Conservation (phyloP, 1,139 yeast genomes). For the Suhomyces kunorum region DNA sequence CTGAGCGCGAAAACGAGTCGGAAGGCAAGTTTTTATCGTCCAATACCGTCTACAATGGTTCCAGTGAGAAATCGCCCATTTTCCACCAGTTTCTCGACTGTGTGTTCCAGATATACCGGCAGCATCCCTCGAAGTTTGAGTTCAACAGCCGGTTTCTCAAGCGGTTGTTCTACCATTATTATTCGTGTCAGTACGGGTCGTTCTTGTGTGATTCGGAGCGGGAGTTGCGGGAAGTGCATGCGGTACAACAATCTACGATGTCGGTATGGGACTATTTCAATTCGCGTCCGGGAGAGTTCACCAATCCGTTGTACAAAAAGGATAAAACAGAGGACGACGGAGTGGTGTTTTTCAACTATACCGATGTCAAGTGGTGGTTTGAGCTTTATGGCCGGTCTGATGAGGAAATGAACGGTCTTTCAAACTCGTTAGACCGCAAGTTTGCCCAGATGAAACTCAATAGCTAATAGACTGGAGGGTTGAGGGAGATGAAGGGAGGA, state of each 20-base stretch:
- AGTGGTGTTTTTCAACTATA: constrained; percentile 66
- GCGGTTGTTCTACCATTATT: constrained; percentile 79
- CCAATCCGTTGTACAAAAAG: constrained; percentile 48
- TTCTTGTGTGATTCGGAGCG: constrained; percentile 75
- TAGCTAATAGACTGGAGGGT: constrained; percentile 1
- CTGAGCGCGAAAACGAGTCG: constrained; percentile 8
- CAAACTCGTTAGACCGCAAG: constrained; percentile 45
- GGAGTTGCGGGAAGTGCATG: constrained; percentile 45
- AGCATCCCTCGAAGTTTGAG: constrained; percentile 74
- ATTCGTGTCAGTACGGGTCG: constrained; percentile 94
- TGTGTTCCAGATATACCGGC: constrained; percentile 74
- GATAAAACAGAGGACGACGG: constrained; percentile 44
- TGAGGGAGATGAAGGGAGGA: neutral
- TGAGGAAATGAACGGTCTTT: constrained; percentile 74
- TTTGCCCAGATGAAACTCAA: constrained; percentile 40
- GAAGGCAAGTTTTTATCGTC: constrained; percentile 18
- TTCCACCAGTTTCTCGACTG: constrained; percentile 94
- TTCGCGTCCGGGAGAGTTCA: constrained; percentile 72
- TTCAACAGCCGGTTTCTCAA: constrained; percentile 86
- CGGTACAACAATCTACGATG: constrained; percentile 53
- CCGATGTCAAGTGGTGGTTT: constrained; percentile 82
- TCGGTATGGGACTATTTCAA: constrained; percentile 94
- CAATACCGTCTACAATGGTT: constrained; percentile 36
- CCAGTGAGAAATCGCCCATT: constrained; percentile 71
- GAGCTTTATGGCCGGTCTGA: constrained; percentile 77